Percentiles rank a stretch among this genome's conserved stretches.
Conservation (phyloP, 2,329 filamentous ascomycete species). For the Teratosphaeria viscida region DNA sequence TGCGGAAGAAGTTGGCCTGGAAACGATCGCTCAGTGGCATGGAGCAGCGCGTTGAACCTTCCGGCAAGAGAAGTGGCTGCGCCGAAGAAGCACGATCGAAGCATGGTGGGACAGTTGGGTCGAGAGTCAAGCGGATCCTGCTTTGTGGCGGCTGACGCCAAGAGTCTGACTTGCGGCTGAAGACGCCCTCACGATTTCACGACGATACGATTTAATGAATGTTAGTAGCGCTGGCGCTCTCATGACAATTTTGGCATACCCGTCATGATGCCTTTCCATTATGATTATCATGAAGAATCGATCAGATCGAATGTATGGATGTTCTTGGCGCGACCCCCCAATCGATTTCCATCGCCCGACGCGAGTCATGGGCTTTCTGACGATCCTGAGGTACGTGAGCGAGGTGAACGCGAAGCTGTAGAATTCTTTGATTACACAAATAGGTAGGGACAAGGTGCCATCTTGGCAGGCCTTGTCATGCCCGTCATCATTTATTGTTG, state of each 20-base stretch:
- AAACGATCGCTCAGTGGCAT: slow-evolving; percentile 5
- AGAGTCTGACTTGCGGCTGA: neutral
- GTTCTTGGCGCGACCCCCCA: neutral
- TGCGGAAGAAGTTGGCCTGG: slow-evolving; percentile 15
- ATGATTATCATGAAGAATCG: too few relatives aligned
- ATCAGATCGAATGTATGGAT: neutral
- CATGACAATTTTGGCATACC: neutral
- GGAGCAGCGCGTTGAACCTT: neutral
- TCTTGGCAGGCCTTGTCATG: neutral
- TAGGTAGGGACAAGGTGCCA: neutral
- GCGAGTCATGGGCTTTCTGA: neutral
- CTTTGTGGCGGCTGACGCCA: neutral
- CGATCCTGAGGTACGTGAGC: neutral
- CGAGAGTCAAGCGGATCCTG: neutral
- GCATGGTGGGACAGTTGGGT: neutral
- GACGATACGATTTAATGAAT: neutral
- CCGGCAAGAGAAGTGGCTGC: neutral
- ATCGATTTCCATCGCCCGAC: neutral
- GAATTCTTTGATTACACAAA: neutral
- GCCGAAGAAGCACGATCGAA: neutral
- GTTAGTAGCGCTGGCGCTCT: neutral
- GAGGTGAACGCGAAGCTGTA: too few relatives aligned
- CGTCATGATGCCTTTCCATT: too few relatives aligned
- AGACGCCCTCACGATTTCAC: neutral
- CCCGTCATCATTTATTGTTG: neutral